Base-by-base conservation (phyloP, 805 yeast species). In the Diddensiella santjacobensis region DNA sequence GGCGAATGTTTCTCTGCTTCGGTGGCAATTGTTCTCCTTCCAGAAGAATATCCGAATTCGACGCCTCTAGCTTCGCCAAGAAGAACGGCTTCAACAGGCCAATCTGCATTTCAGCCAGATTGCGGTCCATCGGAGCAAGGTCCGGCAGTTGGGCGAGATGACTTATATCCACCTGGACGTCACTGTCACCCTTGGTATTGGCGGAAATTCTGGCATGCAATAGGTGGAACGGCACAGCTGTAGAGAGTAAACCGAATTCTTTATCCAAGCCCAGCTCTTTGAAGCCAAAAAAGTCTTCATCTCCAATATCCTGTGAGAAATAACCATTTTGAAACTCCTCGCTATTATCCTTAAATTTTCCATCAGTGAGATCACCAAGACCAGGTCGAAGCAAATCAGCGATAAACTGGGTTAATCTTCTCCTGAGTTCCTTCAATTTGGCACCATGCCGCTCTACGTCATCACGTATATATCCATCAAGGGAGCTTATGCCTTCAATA, bases 281-380 rank as follows among this genome's bases (percentile, higher is more conserved):
- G 72, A 93, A 95, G 0, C 99, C 99, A 70, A 95, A 95, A 75
- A 90, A 93, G 68, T 93, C 99, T 26, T 51, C 54, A 59, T 91
- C 99, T 4, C 98, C 99, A 33, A 93, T 70, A 52, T 90, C 96
- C 58, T 79, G 84, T 1, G 96, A 84, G 64, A 93, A 93, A 60
- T 90, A 97, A 49, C 99, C 99, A 24, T 93, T 85, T 55, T 91
- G 68, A 63, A 90, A 93, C 65, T 91, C 96, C 54, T 93, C 97
- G 59, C 96, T 84, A 59, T 88, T 87, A 62, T 95, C 99, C 33
- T 72, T 80, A 65, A 93, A 93, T 55, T 81, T 84, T 46, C 78
- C 75, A 60, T 90, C 98, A 44, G 77, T 81, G 55, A 83, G 69
- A 51, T 84, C 88, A 15, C 62, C 55, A 22, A 77, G 54, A 1